Percentiles rank a stretch among this genome's conserved stretches.
Conservation (phyloP, 1,284 basidiomycete genomes). For the Mycena citricolor region DNA sequence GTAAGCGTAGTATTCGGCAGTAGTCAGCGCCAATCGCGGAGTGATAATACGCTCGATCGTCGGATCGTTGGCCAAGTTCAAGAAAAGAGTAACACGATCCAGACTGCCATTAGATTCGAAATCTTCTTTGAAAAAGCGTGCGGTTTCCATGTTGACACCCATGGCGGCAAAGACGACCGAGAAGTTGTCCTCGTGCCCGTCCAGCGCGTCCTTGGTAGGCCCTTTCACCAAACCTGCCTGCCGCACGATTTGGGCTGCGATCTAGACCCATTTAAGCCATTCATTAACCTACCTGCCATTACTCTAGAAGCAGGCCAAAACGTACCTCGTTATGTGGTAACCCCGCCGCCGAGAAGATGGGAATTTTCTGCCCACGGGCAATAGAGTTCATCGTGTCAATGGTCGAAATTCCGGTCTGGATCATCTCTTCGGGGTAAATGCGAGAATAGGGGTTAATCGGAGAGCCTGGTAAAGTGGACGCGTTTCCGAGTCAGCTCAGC, state of each 20-base stretch:
- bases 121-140: slow-evolving; percentile 99
- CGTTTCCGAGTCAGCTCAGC: slow-evolving; percentile 19
- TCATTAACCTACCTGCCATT: slow-evolving; percentile 19
- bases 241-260: slow-evolving; percentile 99
- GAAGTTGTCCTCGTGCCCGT: slow-evolving; percentile 99
- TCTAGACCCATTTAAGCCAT: slow-evolving; percentile 42
- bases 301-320: slow-evolving; percentile 7
- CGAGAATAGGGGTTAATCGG: slow-evolving; percentile 99
- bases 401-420: slow-evolving; percentile 99
- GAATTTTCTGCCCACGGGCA: slow-evolving; percentile 99
- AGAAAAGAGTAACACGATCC: slow-evolving; percentile 97
- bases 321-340: slow-evolving; percentile 96
- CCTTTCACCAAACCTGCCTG: slow-evolving; percentile 97
- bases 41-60: slow-evolving; percentile 99
- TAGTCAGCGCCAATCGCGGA: slow-evolving; percentile 95
- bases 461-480: slow-evolving; percentile 60
- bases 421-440: slow-evolving; percentile 99
- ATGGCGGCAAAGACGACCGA: slow-evolving; percentile 99
- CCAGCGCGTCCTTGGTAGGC: slow-evolving; percentile 95
- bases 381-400: slow-evolving; percentile 99
- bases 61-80: slow-evolving; percentile 99
- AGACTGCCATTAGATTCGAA: slow-evolving; percentile 99
- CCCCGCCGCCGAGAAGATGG: slow-evolving; percentile 99
- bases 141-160: slow-evolving; percentile 99
- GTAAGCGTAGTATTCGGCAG: slow-evolving; percentile 83